phyloP scores from a whole-genome alignment of 2,329 filamentous ascomycete genomes.

The Xenoacremonium recifei region DNA sequence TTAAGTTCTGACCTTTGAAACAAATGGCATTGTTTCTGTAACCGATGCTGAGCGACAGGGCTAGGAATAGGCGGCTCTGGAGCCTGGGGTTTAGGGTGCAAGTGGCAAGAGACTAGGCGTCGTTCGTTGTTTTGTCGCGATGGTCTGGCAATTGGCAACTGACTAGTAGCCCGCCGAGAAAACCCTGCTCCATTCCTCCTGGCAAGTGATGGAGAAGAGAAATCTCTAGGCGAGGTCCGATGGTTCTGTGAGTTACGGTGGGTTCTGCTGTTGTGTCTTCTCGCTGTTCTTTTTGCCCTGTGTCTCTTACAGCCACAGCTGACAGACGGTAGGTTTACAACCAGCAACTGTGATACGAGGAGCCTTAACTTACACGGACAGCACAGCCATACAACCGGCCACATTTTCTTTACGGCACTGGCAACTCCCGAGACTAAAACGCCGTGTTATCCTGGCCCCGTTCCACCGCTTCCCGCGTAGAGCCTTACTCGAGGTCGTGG shows the following conservation, averaged over 20 bases:
- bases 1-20: background rate
- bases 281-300: too few relatives aligned
- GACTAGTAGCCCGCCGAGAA: background rate
- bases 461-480: too few relatives aligned
- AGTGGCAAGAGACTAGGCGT: background rate
- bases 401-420: too few relatives aligned
- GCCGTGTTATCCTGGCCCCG: too few relatives aligned
- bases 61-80: background rate
- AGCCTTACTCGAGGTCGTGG: too few relatives aligned
- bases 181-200: background rate
- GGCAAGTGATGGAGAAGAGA: too few relatives aligned
- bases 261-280: background rate
- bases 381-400: background rate
- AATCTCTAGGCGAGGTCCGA: background rate
- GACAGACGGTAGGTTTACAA: too few relatives aligned
- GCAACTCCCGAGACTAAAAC: too few relatives aligned
- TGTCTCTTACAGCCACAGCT: too few relatives aligned
- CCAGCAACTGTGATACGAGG: too few relatives aligned
- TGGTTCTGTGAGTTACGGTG: background rate
- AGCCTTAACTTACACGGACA: background rate
- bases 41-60: too few relatives aligned
- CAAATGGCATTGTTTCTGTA: too few relatives aligned
- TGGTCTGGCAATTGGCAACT: background rate
- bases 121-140: background rate
- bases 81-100: background rate